Conservation (phyloP, 2,329 filamentous ascomycete genomes). For the Aspergillus uvarum region DNA sequence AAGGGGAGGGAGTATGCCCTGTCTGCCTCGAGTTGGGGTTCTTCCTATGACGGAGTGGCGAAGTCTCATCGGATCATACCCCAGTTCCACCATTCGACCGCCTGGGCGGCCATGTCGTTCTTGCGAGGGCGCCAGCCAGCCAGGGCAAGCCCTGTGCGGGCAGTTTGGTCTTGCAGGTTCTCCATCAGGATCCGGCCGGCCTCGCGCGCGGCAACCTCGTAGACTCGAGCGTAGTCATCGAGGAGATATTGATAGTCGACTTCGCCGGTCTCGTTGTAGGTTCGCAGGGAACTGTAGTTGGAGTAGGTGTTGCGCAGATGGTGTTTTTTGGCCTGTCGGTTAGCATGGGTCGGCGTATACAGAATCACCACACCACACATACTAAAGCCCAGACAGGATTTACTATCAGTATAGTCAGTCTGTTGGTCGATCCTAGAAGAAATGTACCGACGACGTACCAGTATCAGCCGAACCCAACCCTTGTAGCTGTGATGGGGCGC, state of each 20-base stretch:
- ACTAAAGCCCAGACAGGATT: constrained; percentile 60
- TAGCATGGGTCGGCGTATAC: neutral
- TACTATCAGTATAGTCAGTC: constrained; percentile 18
- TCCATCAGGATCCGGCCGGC: constrained; percentile 59
- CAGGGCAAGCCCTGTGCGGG: constrained; percentile 59
- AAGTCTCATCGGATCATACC: constrained; percentile 24
- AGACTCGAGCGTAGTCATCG: constrained; percentile 51
- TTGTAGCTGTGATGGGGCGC: constrained; percentile 36
- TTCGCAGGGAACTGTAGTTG: constrained; percentile 58
- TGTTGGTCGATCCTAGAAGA: no score
- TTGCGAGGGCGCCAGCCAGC: constrained; percentile 62
- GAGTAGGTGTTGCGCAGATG: constrained; percentile 57
- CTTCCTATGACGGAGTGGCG: neutral
- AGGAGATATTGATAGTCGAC: constrained; percentile 54
- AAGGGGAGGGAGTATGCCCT: neutral
- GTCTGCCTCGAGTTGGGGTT: neutral
- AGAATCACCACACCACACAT: neutral
- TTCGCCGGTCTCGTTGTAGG: constrained; percentile 60
- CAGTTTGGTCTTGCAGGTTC: constrained; percentile 62
- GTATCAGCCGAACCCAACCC: constrained; percentile 34
- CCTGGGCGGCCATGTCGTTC: constrained; percentile 54
- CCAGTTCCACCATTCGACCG: constrained; percentile 62
- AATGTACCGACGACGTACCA: no score
- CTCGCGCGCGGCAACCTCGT: constrained; percentile 48
- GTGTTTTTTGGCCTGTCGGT: constrained; percentile 55